A percentile compares a stretch with the other conserved stretches of the same genome.
phyloP scores from a whole-genome alignment of 2,329 filamentous ascomycete genomes.

The Arthroderma sp. region DNA sequence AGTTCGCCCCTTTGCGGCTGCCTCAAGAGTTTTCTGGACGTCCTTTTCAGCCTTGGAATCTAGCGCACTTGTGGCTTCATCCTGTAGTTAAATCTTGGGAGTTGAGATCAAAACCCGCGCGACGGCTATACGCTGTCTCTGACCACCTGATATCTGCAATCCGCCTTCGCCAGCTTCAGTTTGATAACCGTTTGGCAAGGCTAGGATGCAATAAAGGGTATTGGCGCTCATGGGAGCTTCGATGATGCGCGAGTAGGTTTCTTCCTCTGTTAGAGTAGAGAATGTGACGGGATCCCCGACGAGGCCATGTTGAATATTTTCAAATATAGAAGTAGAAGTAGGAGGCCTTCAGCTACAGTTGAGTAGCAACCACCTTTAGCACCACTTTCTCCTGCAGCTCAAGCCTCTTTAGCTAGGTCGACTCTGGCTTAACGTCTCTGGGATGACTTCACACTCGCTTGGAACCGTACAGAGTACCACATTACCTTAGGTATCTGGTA shows the following conservation, averaged over 20 bases:
- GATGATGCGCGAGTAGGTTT: constrained; percentile 38
- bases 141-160: not conserved
- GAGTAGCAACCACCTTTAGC: no score
- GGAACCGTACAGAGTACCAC: no score
- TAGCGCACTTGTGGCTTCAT: not conserved
- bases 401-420: no score
- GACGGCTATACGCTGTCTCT: not conserved
- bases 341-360: no score
- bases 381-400: no score
- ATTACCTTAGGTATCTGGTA: no score
- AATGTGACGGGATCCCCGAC: constrained; percentile 7
- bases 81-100: not conserved
- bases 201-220: constrained; percentile 56
- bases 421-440: no score
- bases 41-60: not conserved
- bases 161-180: not conserved
- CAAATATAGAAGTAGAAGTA: no score
- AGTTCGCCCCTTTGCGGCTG: not conserved
- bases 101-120: not conserved
- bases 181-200: constrained; percentile 36
- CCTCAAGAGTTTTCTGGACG: not conserved
- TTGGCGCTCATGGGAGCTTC: constrained; percentile 58
- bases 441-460: no score
- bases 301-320: constrained; percentile 49
- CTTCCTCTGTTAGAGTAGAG: constrained; percentile 8